Evolutionary conservation across 768 basidiomycete species (phyloP), one percentile per base, ranked within the genome.

Genomic region (Russula virescens): DNA sequence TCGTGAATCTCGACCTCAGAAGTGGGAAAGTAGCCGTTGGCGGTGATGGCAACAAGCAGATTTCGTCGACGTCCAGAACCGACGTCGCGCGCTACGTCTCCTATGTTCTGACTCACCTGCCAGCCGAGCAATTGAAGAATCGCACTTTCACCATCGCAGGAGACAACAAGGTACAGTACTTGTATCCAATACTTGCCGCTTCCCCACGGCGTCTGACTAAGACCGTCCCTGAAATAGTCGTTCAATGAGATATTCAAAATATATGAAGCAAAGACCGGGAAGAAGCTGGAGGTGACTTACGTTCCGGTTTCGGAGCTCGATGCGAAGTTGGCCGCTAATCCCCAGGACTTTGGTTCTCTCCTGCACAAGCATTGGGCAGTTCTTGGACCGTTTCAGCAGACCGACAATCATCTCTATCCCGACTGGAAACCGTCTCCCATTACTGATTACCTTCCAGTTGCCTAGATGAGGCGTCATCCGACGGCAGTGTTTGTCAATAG

Each of bases 231-330:
- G 38, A 26, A 50, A 35, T 35, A 65, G 64, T 63, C 65, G 13
- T 60, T 68, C 52, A 69, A 70, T 25, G 62, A 70, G 42, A 45
- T 70, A 43, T 60, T 69, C 49, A 52, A 55, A 35, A 53, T 43
- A 19, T 70, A 62, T 26, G 52, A 69, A n/a, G 58, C 26, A 14
- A 66, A 60, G 55, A 69, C 56, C 0, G 69, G 68, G 16, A 69
- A 51, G 47, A 65, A 67, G 38, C 38, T 68, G 7, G 46, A 69
- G 21, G 49, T 69, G 26, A 65, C 55, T 21, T 60, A 68, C 52
- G 23, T 58, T 21, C 55, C 68, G 5, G 14, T 56, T 35, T 62
- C 60, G 2, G 51, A 63, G n/a, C 55, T 62, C 7, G 65, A 62
- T 4, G 65, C 48, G 3, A 62, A 28, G n/a, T 1, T 68, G 3